Evolutionary conservation across 2,329 filamentous ascomycete genomes (phyloP), one percentile per base, ranked within the genome.

Genomic region (Colletotrichum endophyticum): DNA sequence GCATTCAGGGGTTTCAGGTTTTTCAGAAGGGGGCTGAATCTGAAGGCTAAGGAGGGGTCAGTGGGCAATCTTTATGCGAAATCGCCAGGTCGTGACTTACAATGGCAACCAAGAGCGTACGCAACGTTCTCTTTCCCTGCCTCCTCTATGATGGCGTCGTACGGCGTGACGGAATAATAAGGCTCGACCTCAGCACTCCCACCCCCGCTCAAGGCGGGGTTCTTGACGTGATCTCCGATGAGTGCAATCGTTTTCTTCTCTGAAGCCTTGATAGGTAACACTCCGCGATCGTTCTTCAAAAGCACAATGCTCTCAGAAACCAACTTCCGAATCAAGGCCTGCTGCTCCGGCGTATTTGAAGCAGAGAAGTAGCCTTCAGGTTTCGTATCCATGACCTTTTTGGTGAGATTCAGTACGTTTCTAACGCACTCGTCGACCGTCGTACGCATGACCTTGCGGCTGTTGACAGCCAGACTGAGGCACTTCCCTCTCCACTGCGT

Each of bases 251-350:
- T 39, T 78, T 91, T 92, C 79, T 91, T 92, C 34, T 90, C 86
- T 79, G 34, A 19, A 6, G 91, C 92, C 27, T 89, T 89, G 3
- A 94, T 83, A 0, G 94, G 94, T 1, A 96, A 86, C 0, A 93
- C 82, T 9, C 86, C 86, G 34, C 89, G 88, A 15, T 95, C 89
- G 78, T 96, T 96, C 85, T 95, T 95, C 61, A 96, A 85, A n/a
- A 96, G 86, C 1, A 95, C 93, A 12, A 95, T 92, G 4, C 92
- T 92, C 81, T 95, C 93, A 4, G 91, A 90, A 19, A 92, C 94
- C 36, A 94, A 87, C 72, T 89, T 88, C 15, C 94, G 89, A 19
- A 95, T 89, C 63, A 95, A 86, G 12, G 88, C 89, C 6, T 92
- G 89, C 61, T 84, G 86, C 81, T 93, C 91, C 0, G 87, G 85